A percentile compares a stretch with the other conserved stretches of the same genome.
Conservation (phyloP, 208 protist genomes). For the Naegleria gruberi region DNA sequence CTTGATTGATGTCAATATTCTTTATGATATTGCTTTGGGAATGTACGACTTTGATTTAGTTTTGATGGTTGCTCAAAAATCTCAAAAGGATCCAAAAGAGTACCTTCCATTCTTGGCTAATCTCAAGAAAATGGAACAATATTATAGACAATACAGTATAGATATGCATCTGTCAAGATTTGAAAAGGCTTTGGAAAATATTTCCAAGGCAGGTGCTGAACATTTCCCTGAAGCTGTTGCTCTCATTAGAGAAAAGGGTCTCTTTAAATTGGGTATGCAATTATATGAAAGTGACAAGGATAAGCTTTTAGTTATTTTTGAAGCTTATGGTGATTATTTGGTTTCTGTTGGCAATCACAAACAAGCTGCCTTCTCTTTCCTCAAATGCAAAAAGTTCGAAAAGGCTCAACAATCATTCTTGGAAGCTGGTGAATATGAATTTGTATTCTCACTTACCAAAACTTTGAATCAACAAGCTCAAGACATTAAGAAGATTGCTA, state of each 20-base stretch:
- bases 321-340: constrained; percentile 18
- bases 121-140: background rate
- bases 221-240: background rate
- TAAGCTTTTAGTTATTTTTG: background rate
- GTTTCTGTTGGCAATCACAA: background rate
- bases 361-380: background rate
- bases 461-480: background rate
- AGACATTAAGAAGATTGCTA: background rate
- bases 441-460: background rate
- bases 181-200: background rate
- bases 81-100: constrained; percentile 35
- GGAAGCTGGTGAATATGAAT: background rate
- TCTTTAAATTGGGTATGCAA: background rate
- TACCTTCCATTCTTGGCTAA: constrained; percentile 23
- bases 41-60: constrained; percentile 31
- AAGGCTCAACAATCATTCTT: background rate
- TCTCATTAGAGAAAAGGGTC: background rate
- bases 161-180: background rate
- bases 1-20: constrained; percentile 10
- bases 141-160: background rate
- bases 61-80: constrained; percentile 17
- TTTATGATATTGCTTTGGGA: constrained; percentile 27
- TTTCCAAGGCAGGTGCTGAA: background rate
- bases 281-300: background rate
- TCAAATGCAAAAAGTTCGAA: background rate